Percentiles rank a stretch among this genome's conserved stretches.
These are phyloP conservation scores for Nemania diffusa DNA, from an alignment of 2,329 filamentous ascomycete species.

Conservation along the genomic window DNA sequence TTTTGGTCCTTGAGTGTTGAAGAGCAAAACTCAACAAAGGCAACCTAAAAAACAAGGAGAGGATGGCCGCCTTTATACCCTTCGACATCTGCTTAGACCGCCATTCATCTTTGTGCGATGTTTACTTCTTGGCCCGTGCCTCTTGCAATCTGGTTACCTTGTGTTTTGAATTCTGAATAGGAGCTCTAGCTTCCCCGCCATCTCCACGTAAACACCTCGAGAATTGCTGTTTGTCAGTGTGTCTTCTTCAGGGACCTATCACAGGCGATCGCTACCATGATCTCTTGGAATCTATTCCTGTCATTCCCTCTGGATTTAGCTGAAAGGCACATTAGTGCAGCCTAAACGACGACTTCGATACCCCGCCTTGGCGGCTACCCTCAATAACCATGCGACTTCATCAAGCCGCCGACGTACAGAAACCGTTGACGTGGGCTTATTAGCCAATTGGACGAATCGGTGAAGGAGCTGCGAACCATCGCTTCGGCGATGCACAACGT, in stretches of 20 bases:
- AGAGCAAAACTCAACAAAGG: neutral
- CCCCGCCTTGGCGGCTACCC: neutral
- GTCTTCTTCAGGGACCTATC: neutral
- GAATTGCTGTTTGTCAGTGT: neutral
- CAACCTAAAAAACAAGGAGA: neutral
- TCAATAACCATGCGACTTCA: neutral
- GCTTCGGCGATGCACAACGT: conserved; percentile 1
- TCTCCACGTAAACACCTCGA: neutral
- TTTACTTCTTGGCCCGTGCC: neutral
- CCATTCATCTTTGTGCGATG: neutral
- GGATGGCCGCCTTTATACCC: conserved; percentile 23
- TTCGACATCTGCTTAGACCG: neutral
- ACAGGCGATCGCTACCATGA: neutral
- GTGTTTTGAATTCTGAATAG: neutral
- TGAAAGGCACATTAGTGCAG: neutral
- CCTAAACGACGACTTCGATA: neutral
- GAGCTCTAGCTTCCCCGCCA: neutral
- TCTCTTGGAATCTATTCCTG: neutral
- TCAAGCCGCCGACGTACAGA: neutral
- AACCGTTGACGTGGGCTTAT: neutral
- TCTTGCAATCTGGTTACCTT: neutral
- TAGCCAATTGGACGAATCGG: neutral
- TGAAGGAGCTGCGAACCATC: neutral
- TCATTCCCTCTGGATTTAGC: neutral
- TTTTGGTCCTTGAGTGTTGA: neutral